These are phyloP conservation scores for Fraxinus anomala DNA, from an alignment of 257 asterid genomes.

Conservation along the genomic window DNA sequence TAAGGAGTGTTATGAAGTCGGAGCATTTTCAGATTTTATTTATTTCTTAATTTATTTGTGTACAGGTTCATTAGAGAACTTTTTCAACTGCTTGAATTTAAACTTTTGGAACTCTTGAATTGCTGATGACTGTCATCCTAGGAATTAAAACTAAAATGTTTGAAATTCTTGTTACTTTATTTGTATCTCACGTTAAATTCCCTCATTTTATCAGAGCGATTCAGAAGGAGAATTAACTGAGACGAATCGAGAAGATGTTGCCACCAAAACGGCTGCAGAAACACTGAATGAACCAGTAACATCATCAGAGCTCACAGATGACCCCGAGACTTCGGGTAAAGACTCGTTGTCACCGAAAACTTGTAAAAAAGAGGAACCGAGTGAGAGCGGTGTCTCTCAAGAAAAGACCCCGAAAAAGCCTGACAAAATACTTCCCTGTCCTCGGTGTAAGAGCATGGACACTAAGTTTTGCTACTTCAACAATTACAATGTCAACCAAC, in stretches of 20 bases:
- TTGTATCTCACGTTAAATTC: slow-evolving; percentile 11
- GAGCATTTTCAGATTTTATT: too few species aligned
- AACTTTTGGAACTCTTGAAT: not conserved
- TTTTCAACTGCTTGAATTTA: not conserved
- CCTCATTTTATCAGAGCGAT: slow-evolving; percentile 36
- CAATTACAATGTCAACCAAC: slow-evolving; percentile 86
- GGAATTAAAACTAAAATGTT: not conserved
- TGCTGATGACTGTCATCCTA: too few species aligned
- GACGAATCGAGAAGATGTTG: slow-evolving; percentile 29
- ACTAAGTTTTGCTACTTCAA: slow-evolving; percentile 92
- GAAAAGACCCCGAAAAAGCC: slow-evolving; percentile 64
- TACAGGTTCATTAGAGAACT: too few species aligned
- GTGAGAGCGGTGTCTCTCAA: slow-evolving; percentile 31
- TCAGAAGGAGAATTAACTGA: slow-evolving; percentile 36
- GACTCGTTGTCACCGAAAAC: slow-evolving; percentile 29
- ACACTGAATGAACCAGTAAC: slow-evolving; percentile 34
- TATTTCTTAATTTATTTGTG: too few species aligned
- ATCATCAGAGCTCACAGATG: slow-evolving; percentile 43
- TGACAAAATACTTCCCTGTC: slow-evolving; percentile 79
- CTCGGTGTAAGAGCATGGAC: slow-evolving; percentile 81
- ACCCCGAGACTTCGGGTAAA: slow-evolving; percentile 27
- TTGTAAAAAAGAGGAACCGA: slow-evolving; percentile 35
- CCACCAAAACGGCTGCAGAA: slow-evolving; percentile 28
- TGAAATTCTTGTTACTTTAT: not conserved
- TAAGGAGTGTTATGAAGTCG: too few species aligned